A percentile compares a stretch with the other conserved stretches of the same genome.
phyloP scores from a whole-genome alignment of 768 basidiomycete genomes.

The Lentinula sp. region DNA sequence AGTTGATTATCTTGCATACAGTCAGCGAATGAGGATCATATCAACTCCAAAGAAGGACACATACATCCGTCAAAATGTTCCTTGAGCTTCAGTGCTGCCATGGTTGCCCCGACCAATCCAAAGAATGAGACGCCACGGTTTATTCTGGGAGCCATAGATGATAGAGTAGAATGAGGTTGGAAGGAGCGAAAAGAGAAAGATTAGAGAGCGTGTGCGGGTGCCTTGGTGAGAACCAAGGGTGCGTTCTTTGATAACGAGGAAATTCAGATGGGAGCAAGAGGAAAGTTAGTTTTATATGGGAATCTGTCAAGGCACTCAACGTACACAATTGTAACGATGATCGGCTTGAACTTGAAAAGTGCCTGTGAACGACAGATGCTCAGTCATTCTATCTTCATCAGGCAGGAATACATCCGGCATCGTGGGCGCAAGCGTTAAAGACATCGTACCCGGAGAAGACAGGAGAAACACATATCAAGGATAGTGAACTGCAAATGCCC shows the following conservation, averaged over 20 bases:
- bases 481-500: too few relatives aligned
- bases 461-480: too few relatives aligned
- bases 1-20: slow-evolving; percentile 33
- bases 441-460: too few relatives aligned
- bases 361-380: not conserved
- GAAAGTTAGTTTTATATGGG: not conserved
- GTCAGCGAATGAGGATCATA: not conserved
- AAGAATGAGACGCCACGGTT: slow-evolving; percentile 22
- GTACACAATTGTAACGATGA: not conserved
- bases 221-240: not conserved
- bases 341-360: not conserved
- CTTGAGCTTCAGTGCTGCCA: slow-evolving; percentile 43
- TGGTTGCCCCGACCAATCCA: slow-evolving; percentile 35
- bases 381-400: not conserved
- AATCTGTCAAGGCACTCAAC: not conserved
- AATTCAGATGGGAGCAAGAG: not conserved
- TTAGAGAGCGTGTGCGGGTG: not conserved
- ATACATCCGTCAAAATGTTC: slow-evolving; percentile 40
- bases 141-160: not conserved
- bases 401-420: too few relatives aligned
- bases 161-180: slow-evolving; percentile 1
- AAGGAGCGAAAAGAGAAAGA: not conserved
- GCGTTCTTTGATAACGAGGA: not conserved
- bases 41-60: slow-evolving; percentile 11
- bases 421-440: too few relatives aligned